Evolutionary conservation across 2,329 filamentous ascomycete genomes (phyloP), one percentile per base, ranked within the genome.

Genomic region (Apiospora marii): DNA sequence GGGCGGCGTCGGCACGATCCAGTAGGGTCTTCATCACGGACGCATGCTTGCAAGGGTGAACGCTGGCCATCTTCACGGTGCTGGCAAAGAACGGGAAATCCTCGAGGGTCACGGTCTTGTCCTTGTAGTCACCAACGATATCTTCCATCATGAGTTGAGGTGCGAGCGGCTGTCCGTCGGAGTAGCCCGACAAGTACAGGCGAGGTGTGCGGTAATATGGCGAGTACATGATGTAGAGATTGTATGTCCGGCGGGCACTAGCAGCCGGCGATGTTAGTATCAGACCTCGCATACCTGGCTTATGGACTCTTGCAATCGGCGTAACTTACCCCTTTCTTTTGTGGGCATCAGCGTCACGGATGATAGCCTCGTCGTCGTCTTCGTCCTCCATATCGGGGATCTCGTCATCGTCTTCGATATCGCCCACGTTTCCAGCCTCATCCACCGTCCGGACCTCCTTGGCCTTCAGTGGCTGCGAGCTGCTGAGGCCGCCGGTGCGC

Each of bases 381-480:
- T 98, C 96, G 75, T 98, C 96, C 80, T 98, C 96, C 95, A 98
- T 98, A 80, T 98, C 96, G 0, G 95, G 96, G 74, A 98, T 98
- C 79, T 98, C 96, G 64, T 92, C 90, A 64, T 94, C 91, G 70
- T 92, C 92, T 41, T 91, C 89, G 6, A 93, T 87, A 72, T 95
- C 94, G 19, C 93, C 94, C 64, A 97, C 87, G 79, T 96, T 96
- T 37, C 95, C 96, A 34, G 93, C 92, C 79, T 98, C 95, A 79
- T 97, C 95, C 34, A 98, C 91, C 0, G 95, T 97, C 77, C 94
- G 88, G 58, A 98, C 94, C 82, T 98, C 94, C 77, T 90, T 88
- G 34, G 92, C 92, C 84, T 93, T 92, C 68, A 93, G 89, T 75
- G 94, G 92, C 80, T 94, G 92, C 70, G 91, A 93, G 78, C 91